Conservation (phyloP, 768 basidiomycete species). For the Lactarius pseudohatsudake region DNA sequence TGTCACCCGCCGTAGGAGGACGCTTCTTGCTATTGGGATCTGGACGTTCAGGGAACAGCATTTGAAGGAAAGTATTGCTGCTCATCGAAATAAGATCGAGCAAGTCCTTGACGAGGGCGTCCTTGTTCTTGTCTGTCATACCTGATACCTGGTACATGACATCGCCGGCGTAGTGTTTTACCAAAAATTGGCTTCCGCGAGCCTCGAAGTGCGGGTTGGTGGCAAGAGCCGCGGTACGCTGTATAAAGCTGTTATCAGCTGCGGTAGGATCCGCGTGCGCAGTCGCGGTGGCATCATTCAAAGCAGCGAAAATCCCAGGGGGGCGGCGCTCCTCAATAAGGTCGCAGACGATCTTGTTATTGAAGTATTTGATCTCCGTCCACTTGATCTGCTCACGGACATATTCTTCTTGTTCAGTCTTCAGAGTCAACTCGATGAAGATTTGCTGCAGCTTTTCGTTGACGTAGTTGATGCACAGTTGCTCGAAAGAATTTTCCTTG, state of each 20-base stretch:
- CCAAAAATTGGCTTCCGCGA: constrained; percentile 90
- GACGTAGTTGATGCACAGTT: constrained; percentile 99
- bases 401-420: constrained; percentile 99
- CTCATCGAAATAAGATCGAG: constrained; percentile 84
- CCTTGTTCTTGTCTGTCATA: constrained; percentile 99
- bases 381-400: constrained; percentile 98
- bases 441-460: constrained; percentile 99
- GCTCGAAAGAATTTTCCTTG: constrained; percentile 93
- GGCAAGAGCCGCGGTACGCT: constrained; percentile 77
- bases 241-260: constrained; percentile 95
- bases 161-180: constrained; percentile 97
- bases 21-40: constrained; percentile 98
- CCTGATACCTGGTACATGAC: constrained; percentile 97
- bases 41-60: constrained; percentile 88
- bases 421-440: constrained; percentile 97
- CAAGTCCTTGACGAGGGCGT: constrained; percentile 91
- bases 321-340: constrained; percentile 96
- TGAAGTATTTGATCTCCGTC: constrained; percentile 99
- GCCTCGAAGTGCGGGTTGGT: constrained; percentile 93
- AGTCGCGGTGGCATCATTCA: constrained; percentile 99
- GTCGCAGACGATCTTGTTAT: constrained; percentile 97
- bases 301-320: constrained; percentile 94
- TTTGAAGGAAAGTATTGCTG: constrained; percentile 82
- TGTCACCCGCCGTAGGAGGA: constrained; percentile 96
- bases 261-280: constrained; percentile 96